Percentiles rank a stretch among this genome's conserved stretches.
Conservation (phyloP, 2,329 filamentous ascomycete genomes). For the Capronia americana region DNA sequence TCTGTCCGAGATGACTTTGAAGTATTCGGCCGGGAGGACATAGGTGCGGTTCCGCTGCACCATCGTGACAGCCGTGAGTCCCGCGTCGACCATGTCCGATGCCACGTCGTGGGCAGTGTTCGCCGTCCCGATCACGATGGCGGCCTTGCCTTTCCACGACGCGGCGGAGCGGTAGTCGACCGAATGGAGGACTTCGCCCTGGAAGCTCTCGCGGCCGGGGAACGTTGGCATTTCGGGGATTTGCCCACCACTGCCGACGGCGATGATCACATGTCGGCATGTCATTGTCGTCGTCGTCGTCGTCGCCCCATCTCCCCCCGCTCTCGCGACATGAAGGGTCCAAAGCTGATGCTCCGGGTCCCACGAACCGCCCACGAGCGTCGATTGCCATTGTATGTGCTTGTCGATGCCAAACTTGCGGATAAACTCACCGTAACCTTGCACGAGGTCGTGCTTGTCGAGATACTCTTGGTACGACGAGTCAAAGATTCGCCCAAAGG, state of each 20-base stretch:
- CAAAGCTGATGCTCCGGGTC: slow-evolving; percentile 49
- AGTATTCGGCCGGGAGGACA: slow-evolving; percentile 40
- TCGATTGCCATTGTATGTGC: slow-evolving; percentile 50
- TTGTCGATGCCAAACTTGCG: slow-evolving; percentile 39
- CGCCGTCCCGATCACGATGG: slow-evolving; percentile 55
- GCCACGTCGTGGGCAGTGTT: slow-evolving; percentile 58
- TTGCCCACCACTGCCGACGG: slow-evolving; percentile 38
- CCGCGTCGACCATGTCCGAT: slow-evolving; percentile 54
- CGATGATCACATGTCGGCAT: slow-evolving; percentile 19
- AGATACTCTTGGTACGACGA: slow-evolving; percentile 38
- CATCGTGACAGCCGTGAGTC: slow-evolving; percentile 53
- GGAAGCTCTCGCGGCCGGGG: slow-evolving; percentile 44
- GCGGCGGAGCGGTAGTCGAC: slow-evolving; percentile 45
- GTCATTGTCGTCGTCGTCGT: not conserved
- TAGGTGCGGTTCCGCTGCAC: slow-evolving; percentile 53
- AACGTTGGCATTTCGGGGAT: slow-evolving; percentile 41
- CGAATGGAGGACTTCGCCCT: slow-evolving; percentile 48
- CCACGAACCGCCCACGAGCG: slow-evolving; percentile 49
- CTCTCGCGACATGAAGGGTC: slow-evolving; percentile 46
- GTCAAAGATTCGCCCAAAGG: slow-evolving; percentile 41
- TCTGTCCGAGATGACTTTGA: slow-evolving; percentile 31
- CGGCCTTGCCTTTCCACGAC: slow-evolving; percentile 50
- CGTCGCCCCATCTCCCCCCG: slow-evolving; percentile 7
- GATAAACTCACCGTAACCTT: slow-evolving; percentile 34
- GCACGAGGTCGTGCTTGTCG: slow-evolving; percentile 38